A percentile compares a stretch with the other conserved stretches of the same genome.
Evolutionary conservation across 1,284 basidiomycete species (phyloP).

Genomic region (Xerocomus amazonicus): DNA sequence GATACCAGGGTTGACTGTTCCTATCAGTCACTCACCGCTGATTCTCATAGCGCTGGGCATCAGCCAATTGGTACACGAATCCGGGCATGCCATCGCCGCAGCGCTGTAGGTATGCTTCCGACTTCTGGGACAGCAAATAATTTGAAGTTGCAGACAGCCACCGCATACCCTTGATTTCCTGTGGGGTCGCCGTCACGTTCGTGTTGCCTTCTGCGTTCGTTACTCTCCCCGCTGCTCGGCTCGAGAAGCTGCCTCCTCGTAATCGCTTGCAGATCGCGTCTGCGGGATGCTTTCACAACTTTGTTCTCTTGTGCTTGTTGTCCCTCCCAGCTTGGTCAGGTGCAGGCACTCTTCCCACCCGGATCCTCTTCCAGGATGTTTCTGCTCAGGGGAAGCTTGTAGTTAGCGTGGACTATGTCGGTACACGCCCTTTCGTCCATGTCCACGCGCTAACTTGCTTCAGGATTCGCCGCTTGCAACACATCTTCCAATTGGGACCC

Average conservation of each 20-base stretch:
- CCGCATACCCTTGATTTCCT: conserved; percentile 50
- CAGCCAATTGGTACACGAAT: conserved; percentile 64
- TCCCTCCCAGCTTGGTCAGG: conserved; percentile 31
- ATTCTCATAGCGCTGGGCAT: conserved; percentile 57
- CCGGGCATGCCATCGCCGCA: conserved; percentile 65
- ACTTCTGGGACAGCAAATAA: not conserved
- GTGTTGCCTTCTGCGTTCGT: conserved; percentile 71
- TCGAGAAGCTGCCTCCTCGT: conserved; percentile 40
- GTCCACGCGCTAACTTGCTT: conserved; percentile 11
- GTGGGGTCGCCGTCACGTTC: conserved; percentile 55
- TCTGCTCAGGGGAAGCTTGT: conserved; percentile 49
- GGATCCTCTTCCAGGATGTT: conserved; percentile 48
- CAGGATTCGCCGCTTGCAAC: conserved; percentile 55
- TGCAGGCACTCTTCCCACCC: conserved; percentile 30
- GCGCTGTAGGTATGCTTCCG: conserved; percentile 48
- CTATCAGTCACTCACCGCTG: conserved; percentile 56
- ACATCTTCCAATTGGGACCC: conserved; percentile 48
- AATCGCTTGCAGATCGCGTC: conserved; percentile 55
- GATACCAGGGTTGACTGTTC: conserved; percentile 76
- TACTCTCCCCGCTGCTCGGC: conserved; percentile 43
- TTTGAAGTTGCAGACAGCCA: conserved; percentile 22
- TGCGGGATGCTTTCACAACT: conserved; percentile 71
- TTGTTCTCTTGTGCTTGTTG: conserved; percentile 45
- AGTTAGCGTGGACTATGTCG: conserved; percentile 45
- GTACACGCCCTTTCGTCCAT: conserved; percentile 11